Base-by-base conservation (phyloP, 164 flowering plant genomes). In the Nymphaea thermarum region DNA sequence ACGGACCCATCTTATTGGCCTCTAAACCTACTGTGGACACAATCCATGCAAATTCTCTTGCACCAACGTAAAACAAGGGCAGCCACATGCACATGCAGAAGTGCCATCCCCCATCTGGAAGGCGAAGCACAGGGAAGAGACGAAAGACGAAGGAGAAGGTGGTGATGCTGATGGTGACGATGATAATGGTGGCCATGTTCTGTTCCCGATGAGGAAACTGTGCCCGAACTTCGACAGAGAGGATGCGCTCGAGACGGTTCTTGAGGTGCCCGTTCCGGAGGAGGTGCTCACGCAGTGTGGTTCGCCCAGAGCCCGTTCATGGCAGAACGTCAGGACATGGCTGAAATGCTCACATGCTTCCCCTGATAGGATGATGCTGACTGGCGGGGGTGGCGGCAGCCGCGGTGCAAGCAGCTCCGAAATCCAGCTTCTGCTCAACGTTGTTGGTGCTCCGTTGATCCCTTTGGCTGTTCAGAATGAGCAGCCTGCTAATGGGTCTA, bases 251-350 rank as follows among this genome's bases (percentile, higher is more conserved):
- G 96, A 93, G 4, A 93, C 98, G 0, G 98, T 93, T 12, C 89
- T 88, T 15, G 98, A 93, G 71, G 92, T 93, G 6, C 98, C 98
- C 2, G 82, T 93, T 43, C 98, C 97, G 0, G 97, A 90, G 69
- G 98, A 93, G 69, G 84, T 83, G 82, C 82, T 89, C 64, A 43
- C 74, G 12, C 67, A 84, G 3, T 10, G 57, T 8, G 57, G 57
- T 15, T 5, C 57, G 12, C 57, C 57, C 8, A 51, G 64, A 62
- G 73, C 88, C 7, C 11, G n/a, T 17, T 69, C 85, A 55, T 82
- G 93, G 93, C 82, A 75, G 7, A 80, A 71, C 66, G 74, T 87
- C 85, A 86, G 77, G 66, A 71, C 85, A 2, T 87, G 93, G 90
- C 73, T 86, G 73, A 79, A 67, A 68, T 55, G 82, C 4, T 17